phyloP scores from a whole-genome alignment of 768 basidiomycete genomes.

The Russula lepida region DNA sequence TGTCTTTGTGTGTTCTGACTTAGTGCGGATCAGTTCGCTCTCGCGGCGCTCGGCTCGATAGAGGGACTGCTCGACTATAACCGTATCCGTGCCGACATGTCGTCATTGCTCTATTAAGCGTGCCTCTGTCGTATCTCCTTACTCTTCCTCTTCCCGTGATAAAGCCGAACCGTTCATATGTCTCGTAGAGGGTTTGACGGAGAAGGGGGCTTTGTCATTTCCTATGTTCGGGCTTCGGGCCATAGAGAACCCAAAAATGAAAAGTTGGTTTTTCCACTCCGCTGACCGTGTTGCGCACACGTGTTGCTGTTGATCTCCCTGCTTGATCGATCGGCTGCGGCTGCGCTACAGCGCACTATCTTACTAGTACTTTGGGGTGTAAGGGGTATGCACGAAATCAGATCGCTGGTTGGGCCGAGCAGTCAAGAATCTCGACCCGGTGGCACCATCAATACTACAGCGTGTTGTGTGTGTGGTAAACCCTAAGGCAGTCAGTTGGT shows the following conservation, averaged over 20 bases:
- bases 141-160: neutral
- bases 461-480: too few relatives aligned
- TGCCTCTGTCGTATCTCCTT: neutral
- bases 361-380: neutral
- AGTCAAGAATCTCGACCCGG: too few relatives aligned
- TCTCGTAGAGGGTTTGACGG: slow-evolving; percentile 5
- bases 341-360: neutral
- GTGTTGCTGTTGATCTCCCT: neutral
- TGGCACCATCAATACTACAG: too few relatives aligned
- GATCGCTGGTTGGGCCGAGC: too few relatives aligned
- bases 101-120: slow-evolving; percentile 61
- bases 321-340: neutral
- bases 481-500: too few relatives aligned
- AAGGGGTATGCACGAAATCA: too few relatives aligned
- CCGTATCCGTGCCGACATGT: slow-evolving; percentile 78
- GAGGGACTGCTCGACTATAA: slow-evolving; percentile 95
- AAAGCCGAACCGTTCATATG: neutral
- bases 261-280: neutral
- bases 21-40: slow-evolving; percentile 46
- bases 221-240: neutral
- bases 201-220: neutral
- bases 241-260: slow-evolving; percentile 7
- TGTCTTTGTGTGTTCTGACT: neutral
- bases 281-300: neutral
- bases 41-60: slow-evolving; percentile 83